Conservation (phyloP, 768 basidiomycete species). For the Gloeopeniophorella convolvens region DNA sequence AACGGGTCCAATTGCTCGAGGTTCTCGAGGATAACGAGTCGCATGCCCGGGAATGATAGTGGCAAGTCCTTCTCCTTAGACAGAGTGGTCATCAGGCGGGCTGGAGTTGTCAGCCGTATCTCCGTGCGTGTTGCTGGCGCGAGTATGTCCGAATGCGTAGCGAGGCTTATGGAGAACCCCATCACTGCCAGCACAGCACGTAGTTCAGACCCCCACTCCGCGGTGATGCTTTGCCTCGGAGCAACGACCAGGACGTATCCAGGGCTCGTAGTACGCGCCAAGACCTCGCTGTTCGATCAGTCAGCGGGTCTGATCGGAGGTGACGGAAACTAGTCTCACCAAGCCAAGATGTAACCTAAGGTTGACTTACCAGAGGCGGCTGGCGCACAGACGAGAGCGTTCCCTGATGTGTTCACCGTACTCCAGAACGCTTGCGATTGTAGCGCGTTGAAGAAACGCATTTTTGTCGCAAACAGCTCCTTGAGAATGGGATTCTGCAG, state of each 20-base stretch:
- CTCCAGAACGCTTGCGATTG: constrained; percentile 92
- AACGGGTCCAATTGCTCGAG: constrained; percentile 73
- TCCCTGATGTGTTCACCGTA: constrained; percentile 55
- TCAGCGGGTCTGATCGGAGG: not conserved
- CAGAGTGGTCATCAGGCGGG: constrained; percentile 42
- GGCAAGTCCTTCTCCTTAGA: constrained; percentile 25
- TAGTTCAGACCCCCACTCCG: constrained; percentile 51
- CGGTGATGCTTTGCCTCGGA: constrained; percentile 50
- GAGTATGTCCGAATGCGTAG: constrained; percentile 30
- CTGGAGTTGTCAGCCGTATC: constrained; percentile 53
- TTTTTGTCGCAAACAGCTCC: constrained; percentile 37
- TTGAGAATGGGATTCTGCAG: constrained; percentile 43
- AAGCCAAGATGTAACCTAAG: constrained; percentile 60
- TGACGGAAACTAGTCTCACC: constrained; percentile 43
- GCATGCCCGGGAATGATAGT: constrained; percentile 36
- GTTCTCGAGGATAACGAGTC: constrained; percentile 75
- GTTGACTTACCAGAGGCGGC: constrained; percentile 76
- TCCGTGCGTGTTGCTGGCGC: constrained; percentile 33
- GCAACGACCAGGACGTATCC: constrained; percentile 58
- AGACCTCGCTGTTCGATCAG: constrained; percentile 45
- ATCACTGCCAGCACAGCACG: constrained; percentile 32
- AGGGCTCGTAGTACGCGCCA: constrained; percentile 34
- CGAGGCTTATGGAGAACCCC: constrained; percentile 37
- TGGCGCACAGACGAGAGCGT: constrained; percentile 73
- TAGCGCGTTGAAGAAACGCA: constrained; percentile 68